Evolutionary conservation across 331 rosid genomes (phyloP).

Genomic region (Pyracantha coccinea): DNA sequence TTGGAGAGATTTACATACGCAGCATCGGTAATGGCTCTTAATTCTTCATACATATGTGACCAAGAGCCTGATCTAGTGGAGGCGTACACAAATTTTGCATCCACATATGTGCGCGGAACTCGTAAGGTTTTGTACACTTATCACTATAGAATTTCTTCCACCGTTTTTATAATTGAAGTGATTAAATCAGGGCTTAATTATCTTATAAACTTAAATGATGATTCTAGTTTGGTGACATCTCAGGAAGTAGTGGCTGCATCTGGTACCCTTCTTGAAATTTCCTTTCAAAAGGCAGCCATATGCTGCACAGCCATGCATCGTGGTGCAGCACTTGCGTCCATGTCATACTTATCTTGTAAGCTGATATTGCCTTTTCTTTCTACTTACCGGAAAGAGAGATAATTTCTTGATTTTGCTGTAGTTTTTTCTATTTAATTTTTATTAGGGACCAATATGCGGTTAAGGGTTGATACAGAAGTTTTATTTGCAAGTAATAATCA

Average conservation of each 20-base stretch:
- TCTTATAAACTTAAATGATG: background rate
- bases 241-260: conserved; percentile 77
- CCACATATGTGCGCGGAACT: conserved; percentile 63
- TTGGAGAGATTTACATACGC: conserved; percentile 91
- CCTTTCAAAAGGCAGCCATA: conserved; percentile 89
- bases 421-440: background rate
- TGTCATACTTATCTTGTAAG: conserved; percentile 97
- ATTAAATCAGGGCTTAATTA: background rate
- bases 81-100: conserved; percentile 88
- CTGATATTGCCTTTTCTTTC: background rate
- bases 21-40: conserved; percentile 81
- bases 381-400: background rate
- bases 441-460: background rate
- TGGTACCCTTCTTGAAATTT: conserved; percentile 78
- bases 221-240: conserved; percentile 17
- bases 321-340: conserved; percentile 95
- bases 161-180: background rate
- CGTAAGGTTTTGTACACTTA: conserved; percentile 47
- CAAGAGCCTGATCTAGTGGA: conserved; percentile 99
- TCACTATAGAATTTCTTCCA: background rate
- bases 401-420: background rate
- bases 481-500: background rate
- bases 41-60: conserved; percentile 90
- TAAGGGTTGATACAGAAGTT: background rate
- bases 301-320: conserved; percentile 99